Evolutionary conservation across 257 asterid species (phyloP).

Genomic region (Ilex aquifolium): DNA sequence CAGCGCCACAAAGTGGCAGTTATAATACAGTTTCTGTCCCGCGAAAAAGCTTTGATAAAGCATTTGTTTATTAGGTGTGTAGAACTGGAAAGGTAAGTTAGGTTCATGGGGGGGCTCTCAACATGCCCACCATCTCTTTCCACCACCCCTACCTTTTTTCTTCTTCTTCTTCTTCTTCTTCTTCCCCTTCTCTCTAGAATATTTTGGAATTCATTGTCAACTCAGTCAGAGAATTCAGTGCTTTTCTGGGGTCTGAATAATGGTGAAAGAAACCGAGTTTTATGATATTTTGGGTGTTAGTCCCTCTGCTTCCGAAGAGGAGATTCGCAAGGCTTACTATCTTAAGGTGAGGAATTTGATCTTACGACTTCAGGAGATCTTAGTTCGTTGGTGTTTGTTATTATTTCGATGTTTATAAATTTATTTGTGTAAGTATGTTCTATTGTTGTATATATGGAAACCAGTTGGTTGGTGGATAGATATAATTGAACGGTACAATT

Average conservation of each 20-base stretch:
- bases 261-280: constrained; percentile 88
- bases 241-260: constrained; percentile 8
- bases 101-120: constrained; percentile 25
- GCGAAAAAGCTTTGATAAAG: constrained; percentile 46
- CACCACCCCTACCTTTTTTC: constrained; percentile 1
- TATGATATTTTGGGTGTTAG: constrained; percentile 68
- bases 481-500: not conserved
- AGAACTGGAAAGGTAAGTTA: constrained; percentile 57
- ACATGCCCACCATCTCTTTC: constrained; percentile 19
- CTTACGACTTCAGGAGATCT: not conserved
- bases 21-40: constrained; percentile 68
- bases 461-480: not conserved
- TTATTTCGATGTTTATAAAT: too few relatives aligned
- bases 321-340: constrained; percentile 81
- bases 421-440: not conserved
- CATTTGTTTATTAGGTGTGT: constrained; percentile 32
- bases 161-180: constrained; percentile 5
- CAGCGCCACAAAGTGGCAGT: constrained; percentile 64
- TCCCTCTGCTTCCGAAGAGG: constrained; percentile 73
- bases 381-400: not conserved
- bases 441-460: not conserved
- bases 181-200: constrained; percentile 24
- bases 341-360: constrained; percentile 43
- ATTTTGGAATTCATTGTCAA: not conserved
- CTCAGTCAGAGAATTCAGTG: not conserved